Percentiles rank a stretch among this genome's conserved stretches.
Evolutionary conservation across 306 rosid genomes (phyloP).

Genomic region (Castanea mollissima): DNA sequence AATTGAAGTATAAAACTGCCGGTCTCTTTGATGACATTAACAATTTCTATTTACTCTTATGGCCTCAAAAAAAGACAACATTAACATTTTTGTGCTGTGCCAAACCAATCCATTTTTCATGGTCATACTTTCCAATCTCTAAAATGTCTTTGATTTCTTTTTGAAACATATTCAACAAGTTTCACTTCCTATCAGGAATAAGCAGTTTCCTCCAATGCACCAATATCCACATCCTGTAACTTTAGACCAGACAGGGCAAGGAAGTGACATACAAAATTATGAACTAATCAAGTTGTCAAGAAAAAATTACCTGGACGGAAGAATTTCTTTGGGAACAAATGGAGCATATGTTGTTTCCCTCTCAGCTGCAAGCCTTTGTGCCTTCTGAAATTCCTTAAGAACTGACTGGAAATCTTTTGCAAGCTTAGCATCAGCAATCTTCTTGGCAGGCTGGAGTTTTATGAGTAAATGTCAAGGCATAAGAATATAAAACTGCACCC

Average conservation of each 20-base stretch:
- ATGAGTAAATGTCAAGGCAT: conserved; percentile 4
- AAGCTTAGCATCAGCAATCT: conserved; percentile 91
- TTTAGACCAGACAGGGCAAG: background rate
- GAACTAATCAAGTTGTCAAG: background rate
- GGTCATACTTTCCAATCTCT: background rate
- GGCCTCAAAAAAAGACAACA: no score
- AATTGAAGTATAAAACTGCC: no score
- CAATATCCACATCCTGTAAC: background rate
- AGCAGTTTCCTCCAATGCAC: background rate
- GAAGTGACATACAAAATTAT: background rate
- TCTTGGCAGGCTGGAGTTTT: conserved; percentile 74
- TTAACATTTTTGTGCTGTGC: background rate
- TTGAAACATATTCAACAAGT: background rate
- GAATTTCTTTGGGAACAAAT: conserved; percentile 72
- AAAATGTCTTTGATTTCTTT: background rate
- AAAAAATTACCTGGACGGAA: conserved; percentile 62
- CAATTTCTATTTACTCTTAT: no score
- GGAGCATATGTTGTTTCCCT: conserved; percentile 93
- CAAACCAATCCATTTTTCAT: background rate
- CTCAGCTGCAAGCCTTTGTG: conserved; percentile 94
- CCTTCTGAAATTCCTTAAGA: conserved; percentile 90
- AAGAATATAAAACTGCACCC: conserved; percentile 5
- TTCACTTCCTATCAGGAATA: background rate
- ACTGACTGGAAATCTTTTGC: conserved; percentile 95
- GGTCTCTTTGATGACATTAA: no score